Base-by-base conservation (phyloP, 2,329 filamentous ascomycete genomes). In the Fusarium bulbicola region DNA sequence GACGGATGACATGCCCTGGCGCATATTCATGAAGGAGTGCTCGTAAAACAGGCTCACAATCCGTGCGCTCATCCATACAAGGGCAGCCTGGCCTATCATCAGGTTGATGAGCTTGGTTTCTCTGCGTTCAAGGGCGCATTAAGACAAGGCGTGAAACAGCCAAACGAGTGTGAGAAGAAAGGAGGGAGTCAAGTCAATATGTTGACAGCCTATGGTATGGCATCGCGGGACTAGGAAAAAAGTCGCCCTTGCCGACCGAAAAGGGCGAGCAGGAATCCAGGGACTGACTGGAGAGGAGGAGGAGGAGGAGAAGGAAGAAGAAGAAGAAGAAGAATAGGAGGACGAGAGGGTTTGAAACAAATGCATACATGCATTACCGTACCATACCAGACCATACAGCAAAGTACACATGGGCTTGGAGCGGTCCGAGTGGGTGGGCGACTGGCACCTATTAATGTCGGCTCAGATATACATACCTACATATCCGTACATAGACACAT, bases 401-500 rank as follows among this genome's bases (percentile, higher is more conserved):
- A 50, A 30, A 34, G 47, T 50, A 50, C 57, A 63, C 50, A 66
- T 66, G 64, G 63, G 63, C 61, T 74, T 75, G 64, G 56, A 64
- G 73, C 62, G 53, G 68, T 63, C 57, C 71, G 45, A 66, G 69
- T 66, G 76, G 66, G 74, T 70, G 76, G 76, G 70, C 70, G 73
- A 57, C 66, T 72, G 62, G 68, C 70, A 76, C 75, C 76, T 78
- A 77, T 78, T 78, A 78, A 78, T 77, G 75, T 73, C 68, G 49
- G 75, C 70, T 72, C 70, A 71, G 45, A 47, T 28, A 40, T 40
- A 47, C 45, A 47, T 47, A 47, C 45, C 43, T 42, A 16, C 40
- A n/a, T 15, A 42, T 36, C 32, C 32, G 32, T 34, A 36, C 34
- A 36, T 42, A 42, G 39, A 42, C 21, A 42, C 14, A 24, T 7